Evolutionary conservation across 1,284 basidiomycete genomes (phyloP), one percentile per base, ranked within the genome.

Genomic region (Cryptococcus sp.): DNA sequence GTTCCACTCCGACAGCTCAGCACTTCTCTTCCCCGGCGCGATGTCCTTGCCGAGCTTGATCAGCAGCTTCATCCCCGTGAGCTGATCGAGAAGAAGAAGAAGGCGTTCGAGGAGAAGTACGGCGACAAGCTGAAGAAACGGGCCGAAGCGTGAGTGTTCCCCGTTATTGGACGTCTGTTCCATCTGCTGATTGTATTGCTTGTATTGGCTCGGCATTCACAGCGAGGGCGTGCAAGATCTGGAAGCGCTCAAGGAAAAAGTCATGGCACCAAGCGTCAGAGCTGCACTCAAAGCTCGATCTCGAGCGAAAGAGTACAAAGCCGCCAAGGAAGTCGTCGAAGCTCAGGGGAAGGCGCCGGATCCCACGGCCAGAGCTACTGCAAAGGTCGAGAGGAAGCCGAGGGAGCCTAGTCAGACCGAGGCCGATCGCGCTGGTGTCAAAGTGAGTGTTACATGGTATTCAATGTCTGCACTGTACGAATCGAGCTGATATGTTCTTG

Each of bases 21-120:
- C 5, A 53, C 60, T 30, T 59, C 59, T 3, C 1, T n/a, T 4
- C 8, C 39, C 22, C 54, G 67, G 17, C 19, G 43, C 10, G 66
- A 76, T 57, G 38, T 72, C n/a, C 46, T 71, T 22, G 53, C 61
- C 17, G 66, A 74, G 39, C 57, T 75, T 22, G 69, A 72, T 47
- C 68, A 75, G 52, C 60, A 66, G 50, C 54, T 77, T 7, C 70
- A 74, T 27, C 70, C 76, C 3, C 65, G 77, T n/a, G 77, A 76
- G 54, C 53, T 72, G 15, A 70, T 80, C 49, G 79, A 78, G 61
- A 52, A 61, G 38, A 75, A 77, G 58, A 62, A 69, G 23, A 73
- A 71, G 52, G 70, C 65, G 50, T 73, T 75, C 48, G 77, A 79
- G 59, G 73, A 63, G 8, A 79, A 78, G 65, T 80, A 80, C 61